Evolutionary conservation across 1,284 basidiomycete species (phyloP), one percentile per base, ranked within the genome.

Genomic region (Trametes sp.): DNA sequence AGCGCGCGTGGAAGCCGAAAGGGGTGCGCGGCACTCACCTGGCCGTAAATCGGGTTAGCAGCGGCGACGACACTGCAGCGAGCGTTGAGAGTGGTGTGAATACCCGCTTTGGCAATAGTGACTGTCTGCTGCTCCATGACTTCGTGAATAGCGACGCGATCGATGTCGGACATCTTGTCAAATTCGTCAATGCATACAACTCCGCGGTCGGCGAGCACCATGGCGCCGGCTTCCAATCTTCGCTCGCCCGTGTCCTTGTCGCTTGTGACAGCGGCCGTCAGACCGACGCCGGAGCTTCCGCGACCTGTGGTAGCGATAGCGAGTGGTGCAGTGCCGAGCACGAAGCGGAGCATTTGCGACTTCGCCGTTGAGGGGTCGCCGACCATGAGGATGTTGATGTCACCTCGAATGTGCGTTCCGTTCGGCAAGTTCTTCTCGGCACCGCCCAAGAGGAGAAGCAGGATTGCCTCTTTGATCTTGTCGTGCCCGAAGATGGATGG

Each of bases 41-140:
- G 97, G 51, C 98, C 98, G 74, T 99, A 99, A 70, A 99, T 98
- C 0, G 98, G 98, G 78, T 99, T 99, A 48, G 98, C 98, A 29
- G 98, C 98, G 8, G 98, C 98, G 50, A 99, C 90, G 38, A 99
- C 98, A 70, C 95, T 98, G 78, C 97, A 99, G 44, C 98, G 87
- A 4, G 98, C 98, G 77, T 99, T 99, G 69, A 99, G 84, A 72
- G 93, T 96, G 0, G 98, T 99, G 77, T 98, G 97, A 69, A 99
- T 99, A 65, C 98, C 98, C 13, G 98, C 98, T 75, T 99, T 99
- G 62, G 98, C 98, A 69, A 99, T 99, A 1, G 98, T 98, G 56
- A 99, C 96, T 0, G 98, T 99, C 77, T 98, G 97, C 77, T 98
- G 95, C 77, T 99, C 97, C 98, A 99, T 99, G 73, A 98, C 98